A percentile compares a stretch with the other conserved stretches of the same genome.
Conservation (phyloP, 768 basidiomycete genomes). For the Calocybe cyanea region DNA sequence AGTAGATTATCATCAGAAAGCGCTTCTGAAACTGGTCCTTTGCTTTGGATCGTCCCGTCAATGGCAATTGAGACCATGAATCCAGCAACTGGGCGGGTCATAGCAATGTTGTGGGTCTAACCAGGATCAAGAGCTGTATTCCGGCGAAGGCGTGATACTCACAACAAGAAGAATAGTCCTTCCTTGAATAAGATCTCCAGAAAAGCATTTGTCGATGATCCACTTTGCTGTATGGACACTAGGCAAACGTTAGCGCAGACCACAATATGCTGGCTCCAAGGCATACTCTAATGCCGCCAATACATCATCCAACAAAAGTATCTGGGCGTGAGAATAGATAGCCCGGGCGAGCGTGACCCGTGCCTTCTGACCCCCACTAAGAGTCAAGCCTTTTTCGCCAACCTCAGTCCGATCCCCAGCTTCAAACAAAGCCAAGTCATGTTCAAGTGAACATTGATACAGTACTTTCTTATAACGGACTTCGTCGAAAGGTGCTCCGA, state of each 20-base stretch:
- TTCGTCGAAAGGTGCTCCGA: conserved; percentile 74
- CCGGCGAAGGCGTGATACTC: conserved; percentile 13
- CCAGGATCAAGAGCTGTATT: not conserved
- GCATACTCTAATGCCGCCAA: conserved; percentile 56
- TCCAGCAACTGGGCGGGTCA: conserved; percentile 49
- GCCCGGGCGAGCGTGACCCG: conserved; percentile 43
- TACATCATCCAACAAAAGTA: conserved; percentile 71
- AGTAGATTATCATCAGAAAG: conserved; percentile 38
- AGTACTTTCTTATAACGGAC: conserved; percentile 76
- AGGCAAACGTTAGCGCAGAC: conserved; percentile 7
- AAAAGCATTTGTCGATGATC: conserved; percentile 74
- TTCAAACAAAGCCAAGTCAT: conserved; percentile 65
- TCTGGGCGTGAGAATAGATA: conserved; percentile 48
- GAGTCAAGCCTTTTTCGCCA: conserved; percentile 65
- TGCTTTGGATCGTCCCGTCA: conserved; percentile 49
- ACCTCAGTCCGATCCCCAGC: conserved; percentile 70
- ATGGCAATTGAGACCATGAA: conserved; percentile 52
- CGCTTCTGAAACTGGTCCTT: conserved; percentile 46
- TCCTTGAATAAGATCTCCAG: conserved; percentile 71
- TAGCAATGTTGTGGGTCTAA: conserved; percentile 49
- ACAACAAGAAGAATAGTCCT: conserved; percentile 84
- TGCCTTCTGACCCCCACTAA: conserved; percentile 54
- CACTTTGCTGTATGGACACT: conserved; percentile 76
- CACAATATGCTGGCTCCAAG: not conserved
- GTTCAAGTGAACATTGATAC: conserved; percentile 67